phyloP scores from a whole-genome alignment of 306 rosid genomes.

The Quercus mongolica region DNA sequence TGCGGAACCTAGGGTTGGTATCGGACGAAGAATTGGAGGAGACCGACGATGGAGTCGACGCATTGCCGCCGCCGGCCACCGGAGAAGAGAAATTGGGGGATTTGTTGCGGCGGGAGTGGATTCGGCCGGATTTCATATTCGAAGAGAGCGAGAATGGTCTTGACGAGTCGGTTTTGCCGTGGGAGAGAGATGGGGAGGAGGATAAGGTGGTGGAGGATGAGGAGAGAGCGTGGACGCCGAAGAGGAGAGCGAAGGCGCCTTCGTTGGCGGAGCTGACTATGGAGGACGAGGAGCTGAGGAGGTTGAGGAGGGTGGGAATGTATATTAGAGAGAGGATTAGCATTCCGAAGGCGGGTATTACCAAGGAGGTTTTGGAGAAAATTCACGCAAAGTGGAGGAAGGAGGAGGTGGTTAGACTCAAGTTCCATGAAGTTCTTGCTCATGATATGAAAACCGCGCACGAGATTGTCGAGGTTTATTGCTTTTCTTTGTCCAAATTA shows the following conservation, averaged over 20 bases:
- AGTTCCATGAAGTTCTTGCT: slow-evolving; percentile 83
- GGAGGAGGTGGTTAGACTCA: slow-evolving; percentile 82
- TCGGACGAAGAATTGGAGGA: slow-evolving; percentile 43
- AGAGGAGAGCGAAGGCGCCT: slow-evolving; percentile 50
- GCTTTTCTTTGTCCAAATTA: not conserved
- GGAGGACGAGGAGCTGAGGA: slow-evolving; percentile 71
- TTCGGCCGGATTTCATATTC: slow-evolving; percentile 58
- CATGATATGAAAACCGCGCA: slow-evolving; percentile 87
- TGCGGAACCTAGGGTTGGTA: slow-evolving; percentile 61
- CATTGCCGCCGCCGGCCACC: slow-evolving; percentile 30
- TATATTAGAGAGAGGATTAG: slow-evolving; percentile 53
- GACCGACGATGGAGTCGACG: slow-evolving; percentile 20
- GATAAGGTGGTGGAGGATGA: slow-evolving; percentile 20
- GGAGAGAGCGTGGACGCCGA: slow-evolving; percentile 43
- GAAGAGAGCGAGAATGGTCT: slow-evolving; percentile 19
- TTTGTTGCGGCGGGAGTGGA: slow-evolving; percentile 74
- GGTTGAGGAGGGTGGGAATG: slow-evolving; percentile 74
- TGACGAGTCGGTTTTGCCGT: slow-evolving; percentile 47
- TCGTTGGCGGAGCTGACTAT: slow-evolving; percentile 76
- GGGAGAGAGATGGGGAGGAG: slow-evolving; percentile 57
- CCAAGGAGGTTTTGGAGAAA: slow-evolving; percentile 66
- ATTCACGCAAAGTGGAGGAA: slow-evolving; percentile 76
- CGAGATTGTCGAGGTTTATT: slow-evolving; percentile 75
- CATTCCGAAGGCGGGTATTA: slow-evolving; percentile 82
- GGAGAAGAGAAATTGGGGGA: slow-evolving; percentile 83